Evolutionary conservation across 2,329 filamentous ascomycete genomes (phyloP).

Genomic region (Cladosporium sp.): DNA sequence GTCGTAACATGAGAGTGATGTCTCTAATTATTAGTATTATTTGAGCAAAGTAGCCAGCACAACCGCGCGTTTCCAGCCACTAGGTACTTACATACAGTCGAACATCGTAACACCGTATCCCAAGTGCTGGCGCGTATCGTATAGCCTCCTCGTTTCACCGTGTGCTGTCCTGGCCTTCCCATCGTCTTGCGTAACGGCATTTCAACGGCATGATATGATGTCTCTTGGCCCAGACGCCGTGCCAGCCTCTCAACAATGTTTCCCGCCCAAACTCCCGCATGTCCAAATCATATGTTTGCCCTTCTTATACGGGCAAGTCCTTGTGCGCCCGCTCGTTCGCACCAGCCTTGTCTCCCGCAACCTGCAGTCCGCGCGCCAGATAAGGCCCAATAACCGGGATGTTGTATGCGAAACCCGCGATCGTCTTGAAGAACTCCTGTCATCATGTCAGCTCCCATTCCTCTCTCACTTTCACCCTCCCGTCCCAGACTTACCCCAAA

Average conservation of each 20-base stretch:
- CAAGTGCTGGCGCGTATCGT: neutral
- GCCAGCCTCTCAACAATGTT: neutral
- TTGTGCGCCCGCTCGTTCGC: slow-evolving; percentile 64
- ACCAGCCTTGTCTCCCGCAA: slow-evolving; percentile 64
- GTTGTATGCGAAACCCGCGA: slow-evolving; percentile 79
- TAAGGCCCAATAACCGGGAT: slow-evolving; percentile 84
- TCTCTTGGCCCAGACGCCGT: neutral
- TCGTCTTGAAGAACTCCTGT: slow-evolving; percentile 50
- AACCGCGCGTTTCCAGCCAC: neutral
- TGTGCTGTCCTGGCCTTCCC: too few relatives aligned
- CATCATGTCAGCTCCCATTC: slow-evolving; percentile 8
- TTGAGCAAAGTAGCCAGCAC: neutral
- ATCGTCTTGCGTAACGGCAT: too few relatives aligned
- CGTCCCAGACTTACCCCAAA: slow-evolving; percentile 57
- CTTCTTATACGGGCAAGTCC: slow-evolving; percentile 65
- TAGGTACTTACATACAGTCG: neutral
- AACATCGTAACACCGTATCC: neutral
- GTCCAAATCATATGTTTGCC: too few relatives aligned
- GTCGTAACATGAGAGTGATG: neutral
- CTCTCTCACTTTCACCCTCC: neutral
- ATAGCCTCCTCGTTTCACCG: neutral
- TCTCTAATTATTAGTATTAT: too few relatives aligned
- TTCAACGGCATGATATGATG: neutral
- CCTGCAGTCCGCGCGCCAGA: slow-evolving; percentile 69
- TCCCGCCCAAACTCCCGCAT: too few relatives aligned